Evolutionary conservation across 768 basidiomycete genomes (phyloP), one percentile per base, ranked within the genome.

Genomic region (Kwoniella europaea): DNA sequence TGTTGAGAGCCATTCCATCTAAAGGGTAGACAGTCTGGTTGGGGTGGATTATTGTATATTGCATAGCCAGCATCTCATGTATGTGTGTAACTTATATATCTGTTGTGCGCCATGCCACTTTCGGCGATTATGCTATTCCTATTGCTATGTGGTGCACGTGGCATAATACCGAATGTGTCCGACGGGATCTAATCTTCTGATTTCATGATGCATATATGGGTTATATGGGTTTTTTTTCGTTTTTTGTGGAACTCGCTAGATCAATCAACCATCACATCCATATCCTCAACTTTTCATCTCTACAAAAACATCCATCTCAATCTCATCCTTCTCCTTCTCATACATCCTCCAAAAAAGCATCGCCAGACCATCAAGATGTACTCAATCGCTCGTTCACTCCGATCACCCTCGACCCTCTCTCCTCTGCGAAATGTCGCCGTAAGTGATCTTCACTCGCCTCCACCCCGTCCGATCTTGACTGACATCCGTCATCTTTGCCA

Each of bases 361-460:
- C 69, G 55, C 15, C 56, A 53, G 60, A 53, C 41, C 50, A 18
- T 46, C 42, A 74, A 50, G 27, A 82, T 82, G 81, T 79, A 78
- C 67, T 71, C 78, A 50, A 67, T 75, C 64, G 70, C 76, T 71
- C 79, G 79, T 53, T 64, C 72, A 18, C 66, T 74, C 54, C 67
- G 73, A 63, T 61, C 58, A 24, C 58, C 58, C 42, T 74, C 77
- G 22, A 63, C 65, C 24, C 58, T 64, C 54, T 46, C 57, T 53
- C 68, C 75, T 46, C 53, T 77, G 55, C 67, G 72, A 60, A 74
- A 75, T 60, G 76, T 66, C 46, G 67, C 67, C 58, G 80, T 76
- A 68, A 77, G 75, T 84, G 35, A 90, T 90, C 91, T 77, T 88
- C 89, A 29, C 50, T 15, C 71, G 7, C 74, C 69, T 75, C 74